Conservation (phyloP, 345 rosid species). For the Corymbia maculata region DNA sequence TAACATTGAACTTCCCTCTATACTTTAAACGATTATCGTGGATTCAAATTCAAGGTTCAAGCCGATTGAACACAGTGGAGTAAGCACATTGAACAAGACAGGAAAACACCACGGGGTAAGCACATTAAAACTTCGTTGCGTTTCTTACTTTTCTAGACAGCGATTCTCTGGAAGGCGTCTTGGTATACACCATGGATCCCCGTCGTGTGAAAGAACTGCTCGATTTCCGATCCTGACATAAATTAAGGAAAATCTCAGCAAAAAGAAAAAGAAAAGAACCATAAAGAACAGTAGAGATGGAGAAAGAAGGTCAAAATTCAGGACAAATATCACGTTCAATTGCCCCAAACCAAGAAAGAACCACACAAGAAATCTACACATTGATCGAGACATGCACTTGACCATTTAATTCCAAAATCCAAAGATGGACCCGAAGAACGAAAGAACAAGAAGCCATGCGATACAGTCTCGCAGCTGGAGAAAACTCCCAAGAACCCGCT, state of each 20-base stretch:
- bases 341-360: neutral
- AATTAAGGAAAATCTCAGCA: neutral
- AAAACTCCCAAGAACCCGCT: neutral
- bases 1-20: neutral
- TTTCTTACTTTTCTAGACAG: constrained; percentile 44
- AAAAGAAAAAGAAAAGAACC: neutral
- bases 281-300: neutral
- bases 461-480: neutral
- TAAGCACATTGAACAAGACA: neutral
- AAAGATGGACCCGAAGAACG: neutral
- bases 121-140: neutral
- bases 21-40: neutral
- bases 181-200: constrained; percentile 80
- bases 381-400: neutral
- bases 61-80: neutral
- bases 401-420: neutral
- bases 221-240: constrained; percentile 60
- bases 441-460: neutral
- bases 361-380: neutral
- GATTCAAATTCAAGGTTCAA: neutral
- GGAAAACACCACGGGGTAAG: neutral
- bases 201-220: constrained; percentile 79
- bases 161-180: constrained; percentile 89
- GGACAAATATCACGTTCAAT: neutral
- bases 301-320: neutral